Percentiles rank a stretch among this genome's conserved stretches.
phyloP scores from a whole-genome alignment of 2,329 filamentous ascomycete genomes.

The Fusarium sp. region DNA sequence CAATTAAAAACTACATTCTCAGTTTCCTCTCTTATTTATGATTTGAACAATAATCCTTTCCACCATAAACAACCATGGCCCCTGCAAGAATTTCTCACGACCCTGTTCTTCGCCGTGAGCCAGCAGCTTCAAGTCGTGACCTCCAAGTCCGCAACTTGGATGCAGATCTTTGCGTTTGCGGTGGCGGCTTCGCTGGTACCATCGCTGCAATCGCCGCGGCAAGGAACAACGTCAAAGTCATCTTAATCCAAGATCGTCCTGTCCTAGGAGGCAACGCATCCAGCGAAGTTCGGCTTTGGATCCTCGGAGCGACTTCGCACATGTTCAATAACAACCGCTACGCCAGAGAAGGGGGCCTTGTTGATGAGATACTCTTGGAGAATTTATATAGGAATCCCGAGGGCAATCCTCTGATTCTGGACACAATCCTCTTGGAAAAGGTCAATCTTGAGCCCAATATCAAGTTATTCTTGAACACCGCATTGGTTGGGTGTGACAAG shows the following conservation, averaged over 20 bases:
- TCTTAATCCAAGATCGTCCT: slow-evolving; percentile 13
- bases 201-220: slow-evolving; percentile 9
- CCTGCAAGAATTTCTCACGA: slow-evolving; percentile 23
- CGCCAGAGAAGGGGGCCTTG: slow-evolving; percentile 21
- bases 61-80: background rate
- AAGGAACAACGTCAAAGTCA: slow-evolving; percentile 15
- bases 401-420: slow-evolving; percentile 16
- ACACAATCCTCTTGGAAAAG: slow-evolving; percentile 9
- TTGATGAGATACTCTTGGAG: slow-evolving; percentile 17
- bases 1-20: rapidly evolving
- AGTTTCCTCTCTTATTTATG: background rate
- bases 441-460: slow-evolving; percentile 5
- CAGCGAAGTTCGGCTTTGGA: slow-evolving; percentile 17
- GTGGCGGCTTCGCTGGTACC: slow-evolving; percentile 11
- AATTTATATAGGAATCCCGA: slow-evolving; percentile 10
- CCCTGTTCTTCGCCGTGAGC: slow-evolving; percentile 17
- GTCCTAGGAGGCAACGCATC: slow-evolving; percentile 20
- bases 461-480: background rate
- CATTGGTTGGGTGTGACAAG: background rate
- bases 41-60: background rate
- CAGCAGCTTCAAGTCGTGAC: slow-evolving; percentile 13
- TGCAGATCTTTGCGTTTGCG: slow-evolving; percentile 12
- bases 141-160: slow-evolving; percentile 4
- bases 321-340: slow-evolving; percentile 25
- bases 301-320: slow-evolving; percentile 17